Evolutionary conservation across 1,284 basidiomycete genomes (phyloP), one percentile per base, ranked within the genome.

Genomic region (Fistulinella staudtii): DNA sequence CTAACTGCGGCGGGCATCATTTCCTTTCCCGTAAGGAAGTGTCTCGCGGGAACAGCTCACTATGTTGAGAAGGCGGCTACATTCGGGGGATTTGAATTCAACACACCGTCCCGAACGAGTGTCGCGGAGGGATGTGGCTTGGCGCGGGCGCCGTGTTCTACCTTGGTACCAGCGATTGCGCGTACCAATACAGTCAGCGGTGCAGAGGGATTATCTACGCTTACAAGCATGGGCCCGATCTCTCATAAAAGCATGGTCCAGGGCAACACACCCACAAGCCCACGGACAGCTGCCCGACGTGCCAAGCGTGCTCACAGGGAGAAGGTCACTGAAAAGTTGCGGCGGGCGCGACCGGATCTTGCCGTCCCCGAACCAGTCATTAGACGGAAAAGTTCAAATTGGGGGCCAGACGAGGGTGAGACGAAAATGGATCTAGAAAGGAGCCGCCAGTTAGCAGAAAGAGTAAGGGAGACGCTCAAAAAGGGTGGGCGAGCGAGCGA

Each of bases 331-430:
- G 58, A 65, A 29, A 60, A 49, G 39, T 38, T 69, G 34, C 51
- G 54, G 10, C 46, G 50, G 2, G 66, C 64, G 17, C 50, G 63
- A 28, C 65, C 66, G 1, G 58, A 66, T 41, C 50, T 62, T 11
- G 56, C 54, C 5, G 39, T 46, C 14, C 40, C 41, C 9, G 36
- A 27, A 5, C 43, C 34, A 15, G 22, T 18, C 4, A 39, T 41
- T 10, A 49, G 22, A 38, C 13, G 5, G 4, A 29, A 13, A 11
- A 33, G 20, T 9, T 25, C 20, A 5, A 39, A 37, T 21, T 42
- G 7, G 23, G 25, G 13, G 17, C 29, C 29, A 8, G 37, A 36
- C 4, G 39, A 40, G 4, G 56, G 52, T 17, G 53, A 63, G 8
- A 11, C 13, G 17, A 33, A 30, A 30, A 38, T 67, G 41, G 49